phyloP scores from a whole-genome alignment of 2,329 filamentous ascomycete genomes.

The Cladophialophora carrionii region DNA sequence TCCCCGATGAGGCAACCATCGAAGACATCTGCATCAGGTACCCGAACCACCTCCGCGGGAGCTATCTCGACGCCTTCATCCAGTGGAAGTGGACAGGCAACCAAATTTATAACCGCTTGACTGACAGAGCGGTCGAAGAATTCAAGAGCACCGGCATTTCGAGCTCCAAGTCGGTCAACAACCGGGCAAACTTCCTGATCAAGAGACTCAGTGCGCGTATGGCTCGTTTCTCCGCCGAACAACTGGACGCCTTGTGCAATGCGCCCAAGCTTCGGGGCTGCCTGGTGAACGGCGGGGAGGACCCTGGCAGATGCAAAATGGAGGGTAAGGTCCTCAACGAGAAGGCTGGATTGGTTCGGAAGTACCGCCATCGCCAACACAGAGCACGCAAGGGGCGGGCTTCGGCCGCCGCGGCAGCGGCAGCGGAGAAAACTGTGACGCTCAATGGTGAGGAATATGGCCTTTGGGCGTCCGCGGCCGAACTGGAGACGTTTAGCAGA shows the following conservation, averaged over 20 bases:
- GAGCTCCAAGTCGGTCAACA: not conserved
- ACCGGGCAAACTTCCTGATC: slow-evolving; percentile 28
- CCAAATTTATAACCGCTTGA: slow-evolving; percentile 27
- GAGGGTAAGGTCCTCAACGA: slow-evolving; percentile 26
- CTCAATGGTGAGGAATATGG: slow-evolving; percentile 2
- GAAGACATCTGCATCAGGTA: slow-evolving; percentile 30
- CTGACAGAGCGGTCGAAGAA: slow-evolving; percentile 11
- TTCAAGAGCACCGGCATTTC: slow-evolving; percentile 15
- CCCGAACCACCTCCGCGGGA: slow-evolving; percentile 30
- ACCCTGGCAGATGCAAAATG: slow-evolving; percentile 22
- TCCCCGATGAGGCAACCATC: slow-evolving; percentile 22
- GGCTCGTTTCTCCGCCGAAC: slow-evolving; percentile 3
- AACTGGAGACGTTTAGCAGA: slow-evolving; percentile 10
- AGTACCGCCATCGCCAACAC: slow-evolving; percentile 4
- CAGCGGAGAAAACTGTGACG: slow-evolving; percentile 1
- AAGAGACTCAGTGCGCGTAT: slow-evolving; percentile 25
- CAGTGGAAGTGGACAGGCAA: slow-evolving; percentile 26
- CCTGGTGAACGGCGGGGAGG: slow-evolving; percentile 22
- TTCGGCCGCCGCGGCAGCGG: not conserved
- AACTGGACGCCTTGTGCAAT: slow-evolving; percentile 15
- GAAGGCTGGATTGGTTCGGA: slow-evolving; percentile 13
- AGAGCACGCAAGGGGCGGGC: not conserved
- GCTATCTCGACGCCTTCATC: slow-evolving; percentile 29
- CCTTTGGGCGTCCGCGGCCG: slow-evolving; percentile 16
- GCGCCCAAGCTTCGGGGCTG: slow-evolving; percentile 20